Conservation (phyloP, 2,329 filamentous ascomycete genomes). For the Penicillium sp. region DNA sequence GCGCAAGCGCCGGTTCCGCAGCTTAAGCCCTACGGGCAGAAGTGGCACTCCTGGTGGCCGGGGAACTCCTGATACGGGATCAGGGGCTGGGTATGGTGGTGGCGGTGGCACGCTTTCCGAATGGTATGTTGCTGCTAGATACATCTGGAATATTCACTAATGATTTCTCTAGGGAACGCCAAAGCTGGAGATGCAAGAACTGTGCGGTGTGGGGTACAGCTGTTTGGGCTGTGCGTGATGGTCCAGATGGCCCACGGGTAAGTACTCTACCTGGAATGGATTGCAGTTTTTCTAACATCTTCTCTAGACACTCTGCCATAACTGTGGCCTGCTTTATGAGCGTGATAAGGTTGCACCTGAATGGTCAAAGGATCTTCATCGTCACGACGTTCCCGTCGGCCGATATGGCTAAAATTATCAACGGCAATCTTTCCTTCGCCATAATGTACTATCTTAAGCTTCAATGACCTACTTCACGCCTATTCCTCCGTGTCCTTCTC, state of each 20-base stretch:
- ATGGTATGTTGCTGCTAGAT: constrained; percentile 36
- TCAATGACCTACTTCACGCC: constrained; percentile 9
- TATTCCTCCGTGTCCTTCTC: background rate
- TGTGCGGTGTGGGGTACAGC: constrained; percentile 84
- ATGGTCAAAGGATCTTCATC: constrained; percentile 70
- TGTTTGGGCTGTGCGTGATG: constrained; percentile 93
- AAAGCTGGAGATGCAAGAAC: constrained; percentile 82
- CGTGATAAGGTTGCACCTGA: constrained; percentile 78
- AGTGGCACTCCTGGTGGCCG: constrained; percentile 66
- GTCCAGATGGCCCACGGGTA: constrained; percentile 78
- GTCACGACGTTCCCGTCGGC: constrained; percentile 41
- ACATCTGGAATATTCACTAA: constrained; percentile 3
- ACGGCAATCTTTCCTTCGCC: background rate
- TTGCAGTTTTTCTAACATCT: constrained; percentile 16
- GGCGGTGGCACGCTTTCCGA: constrained; percentile 65
- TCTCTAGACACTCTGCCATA: constrained; percentile 78
- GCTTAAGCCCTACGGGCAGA: constrained; percentile 75
- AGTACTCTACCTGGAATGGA: constrained; percentile 37
- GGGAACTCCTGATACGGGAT: constrained; percentile 70
- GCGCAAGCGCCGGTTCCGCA: constrained; percentile 90
- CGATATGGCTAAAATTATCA: constrained; percentile 25
- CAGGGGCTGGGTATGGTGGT: constrained; percentile 67
- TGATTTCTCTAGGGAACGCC: constrained; percentile 60
- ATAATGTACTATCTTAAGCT: constrained; percentile 7
- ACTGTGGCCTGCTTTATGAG: constrained; percentile 87